Conservation (phyloP, 352 stramenopile genomes). For the Globisporangium solare region DNA sequence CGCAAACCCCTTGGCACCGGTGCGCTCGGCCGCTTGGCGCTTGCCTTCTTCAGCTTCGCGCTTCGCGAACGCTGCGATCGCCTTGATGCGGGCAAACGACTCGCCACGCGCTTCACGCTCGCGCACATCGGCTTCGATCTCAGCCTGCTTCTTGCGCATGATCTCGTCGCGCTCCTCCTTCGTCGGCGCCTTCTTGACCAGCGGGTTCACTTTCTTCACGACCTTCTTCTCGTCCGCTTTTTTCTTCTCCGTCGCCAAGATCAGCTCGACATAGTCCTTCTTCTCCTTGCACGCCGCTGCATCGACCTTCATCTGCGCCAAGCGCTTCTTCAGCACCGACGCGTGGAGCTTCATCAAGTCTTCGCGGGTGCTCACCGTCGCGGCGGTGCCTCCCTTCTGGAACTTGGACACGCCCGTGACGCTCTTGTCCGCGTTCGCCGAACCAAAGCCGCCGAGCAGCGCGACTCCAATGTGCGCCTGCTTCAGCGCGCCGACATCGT, state of each 20-base stretch:
- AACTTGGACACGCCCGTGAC: constrained; percentile 75
- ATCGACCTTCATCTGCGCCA: constrained; percentile 66
- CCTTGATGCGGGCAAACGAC: constrained; percentile 85
- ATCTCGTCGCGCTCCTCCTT: constrained; percentile 85
- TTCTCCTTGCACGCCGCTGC: constrained; percentile 70
- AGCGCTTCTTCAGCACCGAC: constrained; percentile 80
- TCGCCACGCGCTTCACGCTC: constrained; percentile 74
- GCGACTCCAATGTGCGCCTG: constrained; percentile 88
- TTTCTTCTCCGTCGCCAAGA: constrained; percentile 62
- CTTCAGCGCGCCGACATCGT: constrained; percentile 96
- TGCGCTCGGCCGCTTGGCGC: constrained; percentile 62
- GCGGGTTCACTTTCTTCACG: constrained; percentile 45
- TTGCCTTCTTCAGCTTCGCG: constrained; percentile 69
- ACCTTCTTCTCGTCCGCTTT: constrained; percentile 51
- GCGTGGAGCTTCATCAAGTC: constrained; percentile 84
- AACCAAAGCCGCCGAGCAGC: constrained; percentile 76
- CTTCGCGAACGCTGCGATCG: constrained; percentile 82
- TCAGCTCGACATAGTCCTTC: constrained; percentile 75
- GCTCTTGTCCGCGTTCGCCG: constrained; percentile 83
- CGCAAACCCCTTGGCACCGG: constrained; percentile 75
- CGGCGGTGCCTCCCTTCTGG: constrained; percentile 55
- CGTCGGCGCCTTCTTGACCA: constrained; percentile 45
- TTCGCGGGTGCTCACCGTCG: constrained; percentile 45
- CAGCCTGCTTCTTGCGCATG: constrained; percentile 75
- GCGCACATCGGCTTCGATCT: constrained; percentile 76